Base-by-base conservation (phyloP, 306 rosid species). In the Cucurbita pepo region DNA sequence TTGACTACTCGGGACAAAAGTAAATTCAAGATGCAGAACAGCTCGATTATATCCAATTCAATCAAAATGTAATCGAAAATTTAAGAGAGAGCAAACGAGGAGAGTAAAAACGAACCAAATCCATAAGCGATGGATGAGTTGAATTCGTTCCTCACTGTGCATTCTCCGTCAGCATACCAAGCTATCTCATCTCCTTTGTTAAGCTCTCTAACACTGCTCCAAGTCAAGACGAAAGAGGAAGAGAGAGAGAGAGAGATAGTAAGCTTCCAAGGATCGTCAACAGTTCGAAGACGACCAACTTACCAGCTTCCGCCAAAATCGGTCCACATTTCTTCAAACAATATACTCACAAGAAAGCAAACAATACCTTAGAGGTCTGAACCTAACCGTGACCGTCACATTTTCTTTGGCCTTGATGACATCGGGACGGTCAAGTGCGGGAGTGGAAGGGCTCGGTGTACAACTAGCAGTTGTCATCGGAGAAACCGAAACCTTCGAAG, bases 91-190 rank as follows among this genome's bases (percentile, higher is more conserved):
- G 61, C 40, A 75, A 19, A 30, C 50, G 38, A 60, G 37, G 7
- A 48, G 36, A 57, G 10, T 16, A 34, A n/a, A 40, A 15, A 81
- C 96, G 70, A 61, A 91, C 97, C 95, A 47, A 88, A 91, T 2
- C 95, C 95, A 75, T 87, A 91, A 14, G 87, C 84, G 78, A 87
- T 51, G 60, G 89, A 83, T 36, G 92, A 71, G 77, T 85, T 91
- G 79, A 38, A 74, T 84, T 88, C 97, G 65, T 80, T 91, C 79
- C 88, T 84, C 76, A 91, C 97, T 12, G 83, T 62, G 41, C 65
- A 73, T 64, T 91, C 91, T 12, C 97, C 97, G 51, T 91, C 97
- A 10, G 97, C 95, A 48, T 87, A 88, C 97, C 97, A 91, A 2
- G 97, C 92, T 69, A 91, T 81, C 78, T 87, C 96, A 58, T 91